Conservation (phyloP, 148 eudicot genomes). For the Amaranthus palmeri region DNA sequence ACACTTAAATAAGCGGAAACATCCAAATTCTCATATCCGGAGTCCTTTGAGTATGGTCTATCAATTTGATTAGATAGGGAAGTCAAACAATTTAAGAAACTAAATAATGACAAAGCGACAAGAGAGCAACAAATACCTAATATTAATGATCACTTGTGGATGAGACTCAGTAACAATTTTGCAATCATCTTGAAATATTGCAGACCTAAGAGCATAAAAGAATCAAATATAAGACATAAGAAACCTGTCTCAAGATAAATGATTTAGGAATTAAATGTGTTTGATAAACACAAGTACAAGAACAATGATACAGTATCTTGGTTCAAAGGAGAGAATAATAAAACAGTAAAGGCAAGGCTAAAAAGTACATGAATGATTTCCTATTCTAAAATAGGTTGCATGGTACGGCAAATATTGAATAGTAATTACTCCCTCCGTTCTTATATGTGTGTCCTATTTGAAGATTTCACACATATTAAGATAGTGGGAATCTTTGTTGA, state of each 20-base stretch:
- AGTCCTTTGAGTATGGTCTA: constrained; percentile 94
- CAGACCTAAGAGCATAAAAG: constrained; percentile 49
- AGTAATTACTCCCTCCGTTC: too few species aligned
- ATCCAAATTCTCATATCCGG: constrained; percentile 79
- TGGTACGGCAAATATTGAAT: too few species aligned
- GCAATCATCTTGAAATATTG: constrained; percentile 97
- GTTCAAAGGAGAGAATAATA: not conserved
- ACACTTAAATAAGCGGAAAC: constrained; percentile 78
- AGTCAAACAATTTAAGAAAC: constrained; percentile 15
- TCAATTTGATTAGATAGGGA: constrained; percentile 13
- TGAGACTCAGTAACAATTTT: constrained; percentile 64
- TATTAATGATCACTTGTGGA: constrained; percentile 59
- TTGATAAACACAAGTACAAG: not conserved
- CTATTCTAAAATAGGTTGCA: constrained; percentile 4
- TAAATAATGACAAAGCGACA: constrained; percentile 5
- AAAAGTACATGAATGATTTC: not conserved
- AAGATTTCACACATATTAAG: too few species aligned
- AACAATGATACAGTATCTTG: not conserved
- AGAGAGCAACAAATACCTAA: constrained; percentile 47
- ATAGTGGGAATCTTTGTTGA: too few species aligned
- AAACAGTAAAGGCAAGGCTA: not conserved
- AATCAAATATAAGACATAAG: not conserved
- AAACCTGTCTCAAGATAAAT: not conserved
- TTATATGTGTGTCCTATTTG: too few species aligned
- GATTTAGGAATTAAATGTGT: not conserved